These are phyloP conservation scores for Balakata baccata DNA, from an alignment of 345 rosid genomes.

Conservation along the genomic window DNA sequence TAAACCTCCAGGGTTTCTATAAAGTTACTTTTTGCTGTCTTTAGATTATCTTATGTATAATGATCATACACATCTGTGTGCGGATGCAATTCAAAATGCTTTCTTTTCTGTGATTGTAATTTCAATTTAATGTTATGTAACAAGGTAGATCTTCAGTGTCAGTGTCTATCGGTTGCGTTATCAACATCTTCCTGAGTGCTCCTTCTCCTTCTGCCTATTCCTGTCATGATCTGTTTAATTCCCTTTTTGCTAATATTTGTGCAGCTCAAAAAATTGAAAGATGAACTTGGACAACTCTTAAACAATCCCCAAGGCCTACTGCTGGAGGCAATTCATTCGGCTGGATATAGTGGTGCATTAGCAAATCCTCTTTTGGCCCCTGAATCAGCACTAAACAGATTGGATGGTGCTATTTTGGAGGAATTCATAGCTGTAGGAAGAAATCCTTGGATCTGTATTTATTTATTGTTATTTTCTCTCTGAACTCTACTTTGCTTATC, in stretches of 20 bases:
- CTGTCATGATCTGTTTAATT: background rate
- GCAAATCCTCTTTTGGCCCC: constrained; percentile 86
- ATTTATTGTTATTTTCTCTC: background rate
- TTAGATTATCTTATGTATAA: background rate
- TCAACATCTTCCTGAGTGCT: background rate
- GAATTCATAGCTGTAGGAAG: constrained; percentile 71
- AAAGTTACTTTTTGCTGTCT: background rate
- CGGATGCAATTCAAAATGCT: background rate
- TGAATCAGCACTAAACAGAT: constrained; percentile 59
- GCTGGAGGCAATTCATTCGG: constrained; percentile 81
- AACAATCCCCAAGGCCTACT: constrained; percentile 72
- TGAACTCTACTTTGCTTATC: background rate
- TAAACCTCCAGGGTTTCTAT: background rate
- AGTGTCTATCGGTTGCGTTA: background rate
- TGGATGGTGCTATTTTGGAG: constrained; percentile 56
- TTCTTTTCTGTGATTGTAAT: background rate
- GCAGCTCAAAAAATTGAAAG: constrained; percentile 72
- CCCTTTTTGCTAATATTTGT: constrained; percentile 9
- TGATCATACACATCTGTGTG: background rate
- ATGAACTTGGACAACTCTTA: constrained; percentile 57
- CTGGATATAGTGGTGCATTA: constrained; percentile 78
- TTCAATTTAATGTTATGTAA: background rate
- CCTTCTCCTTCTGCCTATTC: background rate
- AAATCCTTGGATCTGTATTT: background rate
- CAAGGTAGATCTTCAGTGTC: background rate